Evolutionary conservation across 1,284 basidiomycete genomes (phyloP), one percentile per base, ranked within the genome.

Genomic region (Leucoagaricus sp.): DNA sequence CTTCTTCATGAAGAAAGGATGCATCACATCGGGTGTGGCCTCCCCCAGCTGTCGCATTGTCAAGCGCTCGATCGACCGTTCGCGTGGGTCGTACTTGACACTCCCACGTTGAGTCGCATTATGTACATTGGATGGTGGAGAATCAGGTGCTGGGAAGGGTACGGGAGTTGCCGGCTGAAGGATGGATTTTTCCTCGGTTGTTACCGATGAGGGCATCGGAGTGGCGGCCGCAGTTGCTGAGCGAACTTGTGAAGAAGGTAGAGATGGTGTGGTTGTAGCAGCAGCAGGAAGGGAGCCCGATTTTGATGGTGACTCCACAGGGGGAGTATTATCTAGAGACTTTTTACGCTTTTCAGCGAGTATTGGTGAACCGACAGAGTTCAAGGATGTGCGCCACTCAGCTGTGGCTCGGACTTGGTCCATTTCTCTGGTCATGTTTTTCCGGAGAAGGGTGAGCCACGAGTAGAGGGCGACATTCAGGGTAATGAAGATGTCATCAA

Each of bases 21-120:
- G 88, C 90, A 87, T 92, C 9, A 93, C 89, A 65, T 93, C 90
- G 1, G 90, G 90, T 0, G 93, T 94, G 13, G 89, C 91, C 68
- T 94, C 90, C 33, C 93, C 93, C 8, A 95, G 75, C 67, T 93
- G 89, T 46, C 87, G 82, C 80, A 95, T 87, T 26, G 87, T 90
- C 52, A 91, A 67, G 21, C 88, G 81, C 65, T 91, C 86, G 62
- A 91, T 91, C 53, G 79, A 77, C 40, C 89, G 78, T 23, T 73
- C 71, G 10, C 76, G 75, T 4, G 79, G 78, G 53, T 72, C 69
- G 66, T 89, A 91, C 17, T 76, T 65, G 26, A 86, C 66, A 2
- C 69, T 72, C 50, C 23, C 26, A 44, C 38, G 29, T 44, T 60
- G 26, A 10, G 28, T 36, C 10, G 38, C 17, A 9, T 17, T 25